Base-by-base conservation (phyloP, 1,284 basidiomycete species). In the Taiwanofungus camphoratus region DNA sequence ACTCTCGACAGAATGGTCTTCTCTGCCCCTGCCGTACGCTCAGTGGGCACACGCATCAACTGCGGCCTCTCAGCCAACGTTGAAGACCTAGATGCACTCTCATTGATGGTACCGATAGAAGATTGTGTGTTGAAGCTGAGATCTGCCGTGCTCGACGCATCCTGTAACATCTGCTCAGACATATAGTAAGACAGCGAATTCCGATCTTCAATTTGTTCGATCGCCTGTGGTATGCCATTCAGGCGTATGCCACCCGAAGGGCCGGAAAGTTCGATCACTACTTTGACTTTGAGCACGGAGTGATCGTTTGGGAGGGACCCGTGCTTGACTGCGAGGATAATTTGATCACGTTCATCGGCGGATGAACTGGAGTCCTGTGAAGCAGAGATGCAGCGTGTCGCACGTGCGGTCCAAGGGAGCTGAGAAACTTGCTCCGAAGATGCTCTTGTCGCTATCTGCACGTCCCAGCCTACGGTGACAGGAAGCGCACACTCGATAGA, bases 401-500 rank as follows among this genome's bases (percentile, higher is more conserved):
- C 87, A 51, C 73, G 76, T 13, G 79, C 76, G 4, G 77, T 74
- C 89, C 90, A 93, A 0, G 84, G 82, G 5, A 90, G 76, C 35
- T 74, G 73, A 51, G 88, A 79, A 11, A 86, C 81, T 46, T 76
- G 73, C 40, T 86, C 79, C 4, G 80, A 81, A 1, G 79, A 86
- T 20, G 76, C 87, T 57, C 71, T 85, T 45, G 78, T 82, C 39
- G 76, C 77, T 44, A 79, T 69, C 53, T 87, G 88, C 0, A 95
- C 79, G 56, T 97, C 92, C 95, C 95, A 99, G 6, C 92, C 91
- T 52, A 92, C 82, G 3, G 72, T 65, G 1, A 80, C 74, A 2
- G 91, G 87, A 15, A 99, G 64, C 4, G 81, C 67, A 54, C 89
- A 86, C 64, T 96, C 91, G 36, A 96, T 69, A 0, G 84, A 77